Evolutionary conservation across 1,284 basidiomycete species (phyloP).

Genomic region (Moniliophthora roreri): DNA sequence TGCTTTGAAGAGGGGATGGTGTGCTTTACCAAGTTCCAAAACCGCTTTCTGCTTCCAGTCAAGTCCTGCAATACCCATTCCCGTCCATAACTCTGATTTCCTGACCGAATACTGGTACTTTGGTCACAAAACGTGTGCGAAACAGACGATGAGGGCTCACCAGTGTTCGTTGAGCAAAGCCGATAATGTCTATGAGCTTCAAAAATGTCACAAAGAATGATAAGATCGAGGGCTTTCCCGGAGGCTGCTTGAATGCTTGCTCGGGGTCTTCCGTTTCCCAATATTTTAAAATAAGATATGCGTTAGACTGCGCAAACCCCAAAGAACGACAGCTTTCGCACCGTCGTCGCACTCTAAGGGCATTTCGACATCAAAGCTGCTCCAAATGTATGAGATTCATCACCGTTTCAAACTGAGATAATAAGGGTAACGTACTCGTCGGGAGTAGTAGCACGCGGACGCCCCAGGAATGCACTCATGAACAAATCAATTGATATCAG

Average conservation of each 20-base stretch:
- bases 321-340: too few relatives aligned
- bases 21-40: constrained; percentile 46
- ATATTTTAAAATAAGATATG: too few relatives aligned
- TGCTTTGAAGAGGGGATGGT: neutral
- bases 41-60: constrained; percentile 71
- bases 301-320: too few relatives aligned
- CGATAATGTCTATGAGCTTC: constrained; percentile 60
- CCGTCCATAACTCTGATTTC: constrained; percentile 56
- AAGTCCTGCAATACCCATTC: constrained; percentile 44
- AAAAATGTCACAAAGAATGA: constrained; percentile 52
- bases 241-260: constrained; percentile 45
- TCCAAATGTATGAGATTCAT: neutral
- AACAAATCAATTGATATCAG: constrained; percentile 31
- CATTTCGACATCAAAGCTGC: constrained; percentile 58
- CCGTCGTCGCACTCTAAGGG: constrained; percentile 65
- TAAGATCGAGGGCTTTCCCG: constrained; percentile 41
- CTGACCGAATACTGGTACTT: constrained; percentile 68
- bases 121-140: neutral
- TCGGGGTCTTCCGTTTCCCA: constrained; percentile 48
- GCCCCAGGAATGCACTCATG: constrained; percentile 45
- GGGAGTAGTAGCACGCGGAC: constrained; percentile 49
- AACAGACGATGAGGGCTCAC: constrained; percentile 33
- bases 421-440: constrained; percentile 40
- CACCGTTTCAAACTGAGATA: neutral
- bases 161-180: constrained; percentile 65